Percentiles rank a stretch among this genome's conserved stretches.
These are phyloP conservation scores for Chlamydomonas incerta DNA, from an alignment of 139 green algal genomes.

Conservation along the genomic window DNA sequence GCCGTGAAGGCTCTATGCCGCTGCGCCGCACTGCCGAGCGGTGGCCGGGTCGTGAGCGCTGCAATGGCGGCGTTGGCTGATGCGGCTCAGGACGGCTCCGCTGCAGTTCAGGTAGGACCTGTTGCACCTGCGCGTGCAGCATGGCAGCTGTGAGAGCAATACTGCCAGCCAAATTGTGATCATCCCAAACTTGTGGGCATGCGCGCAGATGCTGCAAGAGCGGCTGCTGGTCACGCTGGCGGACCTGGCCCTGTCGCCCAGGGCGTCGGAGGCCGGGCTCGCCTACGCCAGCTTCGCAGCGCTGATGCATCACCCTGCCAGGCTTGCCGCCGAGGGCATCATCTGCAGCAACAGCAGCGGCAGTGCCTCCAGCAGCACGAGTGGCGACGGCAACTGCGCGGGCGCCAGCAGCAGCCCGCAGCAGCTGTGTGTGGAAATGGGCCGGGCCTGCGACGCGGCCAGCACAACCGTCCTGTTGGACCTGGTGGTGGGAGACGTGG, in stretches of 20 bases:
- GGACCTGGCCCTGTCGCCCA: neutral
- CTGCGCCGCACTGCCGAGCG: too few species aligned
- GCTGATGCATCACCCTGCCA: neutral
- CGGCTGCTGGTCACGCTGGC: neutral
- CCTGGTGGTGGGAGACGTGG: neutral
- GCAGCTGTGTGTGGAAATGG: slow-evolving; percentile 39
- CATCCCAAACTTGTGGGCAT: too few species aligned
- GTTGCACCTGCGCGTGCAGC: too few species aligned
- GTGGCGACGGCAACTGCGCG: too few species aligned
- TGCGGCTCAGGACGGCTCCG: neutral
- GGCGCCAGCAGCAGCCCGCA: too few species aligned
- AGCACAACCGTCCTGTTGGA: slow-evolving; percentile 35
- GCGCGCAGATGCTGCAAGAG: slow-evolving; percentile 2
- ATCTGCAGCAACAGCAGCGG: too few species aligned
- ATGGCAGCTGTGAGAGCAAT: too few species aligned
- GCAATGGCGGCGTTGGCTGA: slow-evolving; percentile 25
- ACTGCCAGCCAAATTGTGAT: too few species aligned
- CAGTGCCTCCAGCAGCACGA: too few species aligned
- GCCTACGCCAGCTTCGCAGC: neutral
- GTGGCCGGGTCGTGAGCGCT: neutral
- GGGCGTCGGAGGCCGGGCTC: neutral
- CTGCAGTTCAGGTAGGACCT: neutral
- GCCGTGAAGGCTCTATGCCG: slow-evolving; percentile 31
- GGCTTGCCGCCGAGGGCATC: neutral
- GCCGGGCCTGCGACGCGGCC: slow-evolving; percentile 11